Evolutionary conservation across 75 land plant genomes (phyloP).

Genomic region (Azolla pinnata): DNA sequence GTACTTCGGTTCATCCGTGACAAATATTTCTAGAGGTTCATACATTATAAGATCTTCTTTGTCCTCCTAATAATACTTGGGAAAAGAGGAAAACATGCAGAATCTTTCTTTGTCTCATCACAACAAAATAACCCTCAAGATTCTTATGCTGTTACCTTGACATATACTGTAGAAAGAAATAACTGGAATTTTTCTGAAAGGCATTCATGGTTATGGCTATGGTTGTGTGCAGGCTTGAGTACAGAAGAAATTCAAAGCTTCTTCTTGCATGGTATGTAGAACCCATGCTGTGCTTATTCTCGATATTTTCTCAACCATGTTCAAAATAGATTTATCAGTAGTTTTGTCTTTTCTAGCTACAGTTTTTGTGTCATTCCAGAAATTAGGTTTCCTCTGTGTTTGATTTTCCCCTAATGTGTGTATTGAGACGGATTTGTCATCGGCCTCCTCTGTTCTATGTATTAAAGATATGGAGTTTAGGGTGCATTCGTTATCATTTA

Average conservation of each 20-base stretch:
- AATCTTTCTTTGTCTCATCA: neutral
- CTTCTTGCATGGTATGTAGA: slow-evolving; percentile 46
- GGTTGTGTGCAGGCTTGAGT: slow-evolving; percentile 29
- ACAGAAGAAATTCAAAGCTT: slow-evolving; percentile 30
- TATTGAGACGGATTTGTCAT: neutral
- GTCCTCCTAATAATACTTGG: neutral
- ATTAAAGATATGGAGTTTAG: neutral
- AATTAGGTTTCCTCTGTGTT: neutral
- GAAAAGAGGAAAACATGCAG: neutral
- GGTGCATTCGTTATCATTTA: neutral
- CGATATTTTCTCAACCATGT: no score
- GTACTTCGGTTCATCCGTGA: slow-evolving; percentile 56
- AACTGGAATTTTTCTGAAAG: no score
- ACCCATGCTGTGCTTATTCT: no score
- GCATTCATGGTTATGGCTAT: slow-evolving; percentile 3
- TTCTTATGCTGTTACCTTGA: neutral
- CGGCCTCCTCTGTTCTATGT: neutral
- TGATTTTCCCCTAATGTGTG: neutral
- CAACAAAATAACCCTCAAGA: neutral
- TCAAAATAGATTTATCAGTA: no score
- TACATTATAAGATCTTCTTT: neutral
- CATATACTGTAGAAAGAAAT: neutral
- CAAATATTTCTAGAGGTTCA: slow-evolving; percentile 49
- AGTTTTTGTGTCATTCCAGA: neutral
- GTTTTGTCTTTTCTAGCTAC: neutral